Evolutionary conservation across 2,329 filamentous ascomycete species (phyloP).

Genomic region (Clonostachys rhizophaga): DNA sequence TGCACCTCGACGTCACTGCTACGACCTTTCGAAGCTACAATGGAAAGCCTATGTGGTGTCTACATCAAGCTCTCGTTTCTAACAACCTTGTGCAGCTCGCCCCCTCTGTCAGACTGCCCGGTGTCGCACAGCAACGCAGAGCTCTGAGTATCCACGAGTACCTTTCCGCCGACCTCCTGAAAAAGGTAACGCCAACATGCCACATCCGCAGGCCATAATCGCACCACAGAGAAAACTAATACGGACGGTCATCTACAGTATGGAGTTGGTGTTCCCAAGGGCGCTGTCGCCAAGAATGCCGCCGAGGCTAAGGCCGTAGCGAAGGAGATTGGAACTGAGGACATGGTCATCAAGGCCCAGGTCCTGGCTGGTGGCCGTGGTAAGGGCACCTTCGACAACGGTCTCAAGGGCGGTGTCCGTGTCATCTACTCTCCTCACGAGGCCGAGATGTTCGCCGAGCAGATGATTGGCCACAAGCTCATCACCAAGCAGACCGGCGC

Average conservation of each 20-base stretch:
- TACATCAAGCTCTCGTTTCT: conserved; percentile 7
- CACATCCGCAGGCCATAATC: conserved; percentile 1
- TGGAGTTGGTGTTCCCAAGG: conserved; percentile 89
- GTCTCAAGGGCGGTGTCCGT: conserved; percentile 96
- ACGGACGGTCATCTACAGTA: conserved; percentile 52
- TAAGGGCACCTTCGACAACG: conserved; percentile 97
- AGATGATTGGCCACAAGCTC: conserved; percentile 99
- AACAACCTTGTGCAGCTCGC: conserved; percentile 19
- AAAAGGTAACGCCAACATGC: conserved; percentile 44
- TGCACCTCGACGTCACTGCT: not conserved
- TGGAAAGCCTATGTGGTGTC: conserved; percentile 3
- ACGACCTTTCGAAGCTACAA: conserved; percentile 2
- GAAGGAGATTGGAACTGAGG: conserved; percentile 84
- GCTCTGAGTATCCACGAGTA: conserved; percentile 98
- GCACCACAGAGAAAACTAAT: not conserved
- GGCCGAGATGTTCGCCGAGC: conserved; percentile 95
- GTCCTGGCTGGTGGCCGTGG: conserved; percentile 96
- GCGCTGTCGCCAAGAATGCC: conserved; percentile 75
- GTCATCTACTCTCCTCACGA: conserved; percentile 97
- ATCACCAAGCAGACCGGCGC: conserved; percentile 99
- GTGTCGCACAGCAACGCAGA: conserved; percentile 73
- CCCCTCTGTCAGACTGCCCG: conserved; percentile 53
- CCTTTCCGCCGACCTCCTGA: conserved; percentile 88
- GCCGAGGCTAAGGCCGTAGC: conserved; percentile 90
- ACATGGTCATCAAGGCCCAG: conserved; percentile 99